Base-by-base conservation (phyloP, 768 basidiomycete genomes). In the Cytidiella melzeri region DNA sequence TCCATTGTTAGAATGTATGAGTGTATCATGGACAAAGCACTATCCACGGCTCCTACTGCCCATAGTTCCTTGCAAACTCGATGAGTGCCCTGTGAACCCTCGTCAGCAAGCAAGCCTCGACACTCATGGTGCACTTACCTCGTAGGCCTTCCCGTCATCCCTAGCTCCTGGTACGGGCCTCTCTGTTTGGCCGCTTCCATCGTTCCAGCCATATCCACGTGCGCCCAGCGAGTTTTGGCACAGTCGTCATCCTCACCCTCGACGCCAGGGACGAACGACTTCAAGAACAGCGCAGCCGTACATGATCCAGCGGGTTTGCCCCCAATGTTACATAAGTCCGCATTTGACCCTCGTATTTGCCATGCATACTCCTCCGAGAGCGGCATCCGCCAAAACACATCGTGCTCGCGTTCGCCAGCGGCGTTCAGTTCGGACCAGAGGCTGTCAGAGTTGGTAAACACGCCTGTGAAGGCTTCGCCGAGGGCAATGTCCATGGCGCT, bases 311-410 rank as follows among this genome's bases (percentile, higher is more conserved):
- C 91, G 37, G 77, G 70, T 20, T 67, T 73, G n/a, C 89, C 90
- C 41, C 91, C 87, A 21, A 73, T 79, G 57, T 92, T 92, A 66
- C 84, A 83, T 27, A 92, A 71, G 63, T 92, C 90, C 21, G 88
- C 89, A 57, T 89, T 90, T 23, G 81, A 83, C 5, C 73, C 73
- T 62, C 81, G 66, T 57, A 94, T 92, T 62, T 89, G 88, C 10
- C 80, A 77, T 1, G 78, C 81, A 55, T 75, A 94, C 49, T 83
- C 87, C 39, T 90, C 87, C 57, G 89, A 84, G 46, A 94, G 77
- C 9, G 91, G 91, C 83, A 93, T 81, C 23, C 91, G 80, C 91
- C 91, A 93, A 74, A 94, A 83, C 47, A 82, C 80, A 66, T 92
- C 89, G 59, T 85, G 77, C 58, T 90, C 87, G 12, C 67, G 65